Base-by-base conservation (phyloP, 2,329 filamentous ascomycete species). In the Bipolaris sorokiniana region DNA sequence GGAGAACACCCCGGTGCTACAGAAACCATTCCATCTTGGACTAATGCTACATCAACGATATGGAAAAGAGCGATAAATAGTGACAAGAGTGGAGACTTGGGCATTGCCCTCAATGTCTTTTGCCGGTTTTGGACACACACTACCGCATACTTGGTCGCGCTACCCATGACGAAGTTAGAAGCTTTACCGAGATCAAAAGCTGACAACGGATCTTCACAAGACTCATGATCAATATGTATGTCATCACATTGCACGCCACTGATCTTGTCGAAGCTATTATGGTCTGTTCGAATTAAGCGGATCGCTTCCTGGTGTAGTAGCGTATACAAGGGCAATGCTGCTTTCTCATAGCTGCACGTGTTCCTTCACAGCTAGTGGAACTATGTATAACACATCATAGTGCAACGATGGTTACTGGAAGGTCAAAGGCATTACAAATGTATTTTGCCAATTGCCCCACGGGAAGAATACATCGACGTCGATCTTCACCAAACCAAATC, bases 401-500 rank as follows among this genome's bases (percentile, higher is more conserved):
- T n/a, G 28, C 28, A 31, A 31, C 10, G 28, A 31, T 10, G 7
- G 7, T 3, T 20, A 42, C 5, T 9, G 7, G 7, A 23, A 42
- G 11, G 22, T 10, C 42, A 28, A 16, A 13, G 28, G 46, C 11
- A 20, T 45, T 51, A 23, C 16, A 50, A 36, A 46, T 18, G 20
- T 9, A 33, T 38, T 42, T 38, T 55, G 33, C 44, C 38, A 38
- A 15, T 36, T 9, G 13, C 7, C n/a, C 40, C 31, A 28, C 23
- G 33, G 10, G 22, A 51, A 23, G n/a, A 22, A 28, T 33, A 42
- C 48, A 15, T 15, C 9, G 5, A 54, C 15, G 52, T 51, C 38
- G 37, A 55, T 55, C 51, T 48, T 38, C 20, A 28, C 46, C 33
- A 37, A 48, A 22, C 20, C 33, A 37, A 40, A 6, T 16, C 23